Conservation (phyloP, 768 basidiomycete genomes). For the Calocybe cyanea region DNA sequence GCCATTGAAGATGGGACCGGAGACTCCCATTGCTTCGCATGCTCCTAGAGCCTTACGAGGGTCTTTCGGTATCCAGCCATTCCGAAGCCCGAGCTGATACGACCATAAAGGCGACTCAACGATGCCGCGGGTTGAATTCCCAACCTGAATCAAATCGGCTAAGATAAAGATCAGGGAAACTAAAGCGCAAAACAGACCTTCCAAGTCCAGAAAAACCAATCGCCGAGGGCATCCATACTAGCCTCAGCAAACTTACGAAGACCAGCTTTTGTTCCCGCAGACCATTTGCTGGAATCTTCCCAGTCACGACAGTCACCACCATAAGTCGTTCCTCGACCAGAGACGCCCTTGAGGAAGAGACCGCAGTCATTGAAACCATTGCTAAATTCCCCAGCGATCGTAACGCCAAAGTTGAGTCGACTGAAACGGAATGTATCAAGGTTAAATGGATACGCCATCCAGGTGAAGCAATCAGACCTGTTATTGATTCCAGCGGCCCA, state of each 20-base stretch:
- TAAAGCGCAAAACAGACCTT: constrained; percentile 28
- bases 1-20: constrained; percentile 33
- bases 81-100: constrained; percentile 38
- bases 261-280: constrained; percentile 24
- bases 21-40: constrained; percentile 54
- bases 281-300: constrained; percentile 55
- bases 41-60: constrained; percentile 48
- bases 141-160: constrained; percentile 27
- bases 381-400: constrained; percentile 72
- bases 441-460: constrained; percentile 7
- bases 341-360: constrained; percentile 17
- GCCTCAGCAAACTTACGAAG: constrained; percentile 52
- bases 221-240: constrained; percentile 30
- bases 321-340: constrained; percentile 18
- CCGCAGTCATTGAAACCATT: constrained; percentile 60
- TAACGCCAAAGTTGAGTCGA: constrained; percentile 53
- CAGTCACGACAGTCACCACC: constrained; percentile 28
- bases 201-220: constrained; percentile 50
- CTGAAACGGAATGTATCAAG: constrained; percentile 6
- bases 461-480: constrained; percentile 16
- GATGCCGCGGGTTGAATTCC: constrained; percentile 29
- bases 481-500: constrained; percentile 39
- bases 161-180: no score
- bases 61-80: constrained; percentile 51
- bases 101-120: constrained; percentile 49